Percentiles rank a stretch among this genome's conserved stretches.
These are phyloP conservation scores for Coprinopsis sp. DNA, from an alignment of 768 basidiomycete species.

Conservation along the genomic window DNA sequence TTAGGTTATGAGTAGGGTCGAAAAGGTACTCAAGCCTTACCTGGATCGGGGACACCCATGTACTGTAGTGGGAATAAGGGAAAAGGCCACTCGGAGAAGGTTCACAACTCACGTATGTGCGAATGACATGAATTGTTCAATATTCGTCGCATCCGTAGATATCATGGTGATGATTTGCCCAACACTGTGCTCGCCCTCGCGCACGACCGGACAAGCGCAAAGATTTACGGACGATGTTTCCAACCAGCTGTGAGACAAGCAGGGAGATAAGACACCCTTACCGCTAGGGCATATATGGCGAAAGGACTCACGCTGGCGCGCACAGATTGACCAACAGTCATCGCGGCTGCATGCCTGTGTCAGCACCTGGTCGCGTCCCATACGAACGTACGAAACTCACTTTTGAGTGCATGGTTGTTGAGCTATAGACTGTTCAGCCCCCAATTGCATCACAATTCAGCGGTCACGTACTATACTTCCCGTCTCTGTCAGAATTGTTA, in stretches of 20 bases:
- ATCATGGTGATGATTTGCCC: constrained; percentile 72
- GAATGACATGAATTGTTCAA: constrained; percentile 45
- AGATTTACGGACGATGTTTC: constrained; percentile 59
- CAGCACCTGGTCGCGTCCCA: no score
- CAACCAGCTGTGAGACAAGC: constrained; percentile 29
- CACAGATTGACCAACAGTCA: constrained; percentile 44
- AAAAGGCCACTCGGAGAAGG: not conserved
- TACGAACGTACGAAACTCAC: constrained; percentile 21
- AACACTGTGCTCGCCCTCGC: constrained; percentile 50
- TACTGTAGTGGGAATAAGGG: constrained; percentile 22
- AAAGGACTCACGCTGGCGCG: constrained; percentile 35
- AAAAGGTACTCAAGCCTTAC: constrained; percentile 10
- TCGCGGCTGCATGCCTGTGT: no score
- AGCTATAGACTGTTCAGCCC: constrained; percentile 20
- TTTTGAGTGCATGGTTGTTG: constrained; percentile 42
- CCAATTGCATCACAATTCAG: not conserved
- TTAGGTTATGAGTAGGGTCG: not conserved
- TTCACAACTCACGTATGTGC: constrained; percentile 33
- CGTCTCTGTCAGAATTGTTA: constrained; percentile 24
- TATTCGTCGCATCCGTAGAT: constrained; percentile 53
- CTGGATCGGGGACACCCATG: constrained; percentile 59
- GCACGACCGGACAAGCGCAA: constrained; percentile 60
- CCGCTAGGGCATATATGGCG: not conserved
- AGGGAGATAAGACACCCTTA: not conserved
- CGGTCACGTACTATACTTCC: constrained; percentile 35